phyloP scores from a whole-genome alignment of 2,329 filamentous ascomycete genomes.

The Talaromyces amestolkiae region DNA sequence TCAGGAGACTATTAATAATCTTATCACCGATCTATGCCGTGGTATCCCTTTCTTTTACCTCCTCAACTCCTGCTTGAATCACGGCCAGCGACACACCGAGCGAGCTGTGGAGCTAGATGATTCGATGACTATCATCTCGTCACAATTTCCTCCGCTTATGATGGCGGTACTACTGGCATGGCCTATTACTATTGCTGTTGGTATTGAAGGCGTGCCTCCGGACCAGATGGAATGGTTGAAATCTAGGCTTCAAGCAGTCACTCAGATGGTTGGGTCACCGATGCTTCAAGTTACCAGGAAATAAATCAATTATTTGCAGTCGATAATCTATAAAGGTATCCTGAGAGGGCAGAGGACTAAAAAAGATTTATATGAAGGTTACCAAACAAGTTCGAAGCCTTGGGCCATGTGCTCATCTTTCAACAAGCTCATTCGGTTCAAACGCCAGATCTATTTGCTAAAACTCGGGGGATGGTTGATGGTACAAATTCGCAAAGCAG shows the following conservation, averaged over 20 bases:
- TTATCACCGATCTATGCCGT: slow-evolving; percentile 6
- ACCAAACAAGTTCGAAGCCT: no score
- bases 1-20: background rate
- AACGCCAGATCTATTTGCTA: background rate
- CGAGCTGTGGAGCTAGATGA: background rate
- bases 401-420: no score
- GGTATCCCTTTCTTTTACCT: slow-evolving; percentile 7
- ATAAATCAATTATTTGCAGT: background rate
- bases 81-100: background rate
- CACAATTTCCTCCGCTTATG: background rate
- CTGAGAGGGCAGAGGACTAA: no score
- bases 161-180: slow-evolving; percentile 20
- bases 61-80: background rate
- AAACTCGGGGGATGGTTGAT: background rate
- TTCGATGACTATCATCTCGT: background rate
- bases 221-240: slow-evolving; percentile 18
- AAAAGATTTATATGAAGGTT: no score
- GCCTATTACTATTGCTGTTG: slow-evolving; percentile 19
- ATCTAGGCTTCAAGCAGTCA: background rate
- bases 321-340: background rate
- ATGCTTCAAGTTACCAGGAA: background rate
- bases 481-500: background rate
- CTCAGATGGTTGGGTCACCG: background rate
- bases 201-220: background rate
- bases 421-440: background rate